Base-by-base conservation (phyloP, 2,329 filamentous ascomycete genomes). In the Dothistroma septosporum region DNA sequence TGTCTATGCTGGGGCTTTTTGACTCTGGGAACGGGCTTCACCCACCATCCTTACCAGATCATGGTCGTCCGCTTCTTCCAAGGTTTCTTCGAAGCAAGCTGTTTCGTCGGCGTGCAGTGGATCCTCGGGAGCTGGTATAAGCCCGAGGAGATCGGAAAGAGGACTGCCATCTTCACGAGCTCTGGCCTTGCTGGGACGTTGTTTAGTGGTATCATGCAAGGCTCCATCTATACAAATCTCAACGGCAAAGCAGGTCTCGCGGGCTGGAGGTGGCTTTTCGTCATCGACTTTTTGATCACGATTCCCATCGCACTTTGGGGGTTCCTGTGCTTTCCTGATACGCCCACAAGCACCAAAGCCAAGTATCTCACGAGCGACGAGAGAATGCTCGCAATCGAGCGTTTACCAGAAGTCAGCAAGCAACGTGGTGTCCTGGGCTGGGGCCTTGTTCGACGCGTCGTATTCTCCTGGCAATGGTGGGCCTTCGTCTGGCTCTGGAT, bases 161-260 rank as follows among this genome's bases (percentile, higher is more conserved):
- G 85, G 4, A 82, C 78, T 31, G 84, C 83, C 8, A 81, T 88
- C 56, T 87, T 87, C 70, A 85, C 83, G 1, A 80, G 82, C 0
- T 83, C 81, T 1, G 84, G 84, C 0, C 75, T 86, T 1, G 83
- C 82, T 0, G 85, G 84, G 0, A 85, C 81, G 0, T 83, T 87
- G 79, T 83, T 87, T 55, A 81, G 82, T 12, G 85, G 85, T 0
- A 85, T 86, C 70, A 81, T 88, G 58, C 84, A 87, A 69, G 82
- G 80, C 0, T 83, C 82, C 8, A 77, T 79, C 44, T 74, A 78
- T 58, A 72, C 66, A 0, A 76, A 72, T 37, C 72, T 80, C 61
- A 66, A 85, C 59, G 80, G 82, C 1, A 70, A 77, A 4, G 69
- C 74, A 53, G 82, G 82, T 0, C 74, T 85, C 1, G 74, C 76